Evolutionary conservation across 306 rosid genomes (phyloP).

Genomic region (Prunus davidiana): DNA sequence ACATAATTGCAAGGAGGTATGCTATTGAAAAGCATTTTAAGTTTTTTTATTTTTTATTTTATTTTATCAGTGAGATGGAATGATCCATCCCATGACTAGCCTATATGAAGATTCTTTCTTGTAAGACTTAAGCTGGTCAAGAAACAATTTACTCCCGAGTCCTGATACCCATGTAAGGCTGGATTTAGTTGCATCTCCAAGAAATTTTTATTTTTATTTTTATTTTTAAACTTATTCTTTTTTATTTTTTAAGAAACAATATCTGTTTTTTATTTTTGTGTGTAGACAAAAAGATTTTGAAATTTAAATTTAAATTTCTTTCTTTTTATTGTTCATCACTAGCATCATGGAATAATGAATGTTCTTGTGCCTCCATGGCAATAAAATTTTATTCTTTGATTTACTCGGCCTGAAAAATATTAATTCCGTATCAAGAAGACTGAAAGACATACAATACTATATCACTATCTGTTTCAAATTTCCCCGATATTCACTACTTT

Average conservation of each 20-base stretch:
- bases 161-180: not conserved
- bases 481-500: slow-evolving; percentile 16
- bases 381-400: not conserved
- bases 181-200: slow-evolving; percentile 1
- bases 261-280: not conserved
- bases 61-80: not conserved
- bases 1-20: slow-evolving; percentile 69
- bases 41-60: not conserved
- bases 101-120: not conserved
- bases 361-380: not conserved
- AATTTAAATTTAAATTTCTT: not conserved
- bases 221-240: not conserved
- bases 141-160: not conserved
- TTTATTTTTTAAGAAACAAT: not conserved
- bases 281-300: not conserved
- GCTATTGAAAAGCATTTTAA: slow-evolving; percentile 8
- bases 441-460: not conserved
- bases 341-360: not conserved
- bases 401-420: not conserved
- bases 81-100: not conserved
- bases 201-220: not conserved
- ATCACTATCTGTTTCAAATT: not conserved
- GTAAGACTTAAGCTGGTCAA: not conserved
- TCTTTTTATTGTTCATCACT: not conserved
- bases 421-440: not conserved